These are phyloP conservation scores for Melocanna baccifera DNA, from an alignment of 176 grass and related monocot genomes.

Conservation along the genomic window DNA sequence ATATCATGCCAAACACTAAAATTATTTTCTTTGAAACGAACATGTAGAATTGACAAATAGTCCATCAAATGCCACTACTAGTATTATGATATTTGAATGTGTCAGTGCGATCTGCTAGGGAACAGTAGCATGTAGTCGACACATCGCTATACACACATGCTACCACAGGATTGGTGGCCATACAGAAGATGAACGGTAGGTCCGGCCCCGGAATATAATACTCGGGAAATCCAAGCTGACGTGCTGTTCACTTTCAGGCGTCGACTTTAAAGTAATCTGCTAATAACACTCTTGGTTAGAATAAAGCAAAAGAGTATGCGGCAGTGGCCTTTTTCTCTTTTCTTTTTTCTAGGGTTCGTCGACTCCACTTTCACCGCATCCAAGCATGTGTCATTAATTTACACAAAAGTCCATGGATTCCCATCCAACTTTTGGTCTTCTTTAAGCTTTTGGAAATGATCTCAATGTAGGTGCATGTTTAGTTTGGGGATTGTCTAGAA, in stretches of 20 bases:
- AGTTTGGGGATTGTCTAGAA: neutral
- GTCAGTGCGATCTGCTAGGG: neutral
- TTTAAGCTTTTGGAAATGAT: constrained; percentile 37
- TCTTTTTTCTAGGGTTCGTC: constrained; percentile 25
- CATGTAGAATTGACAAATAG: neutral
- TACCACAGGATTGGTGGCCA: neutral
- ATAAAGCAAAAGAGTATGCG: constrained; percentile 38
- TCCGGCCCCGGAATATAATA: neutral
- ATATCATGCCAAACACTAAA: neutral
- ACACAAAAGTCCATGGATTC: constrained; percentile 32
- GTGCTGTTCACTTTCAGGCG: constrained; percentile 24
- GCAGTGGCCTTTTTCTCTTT: neutral
- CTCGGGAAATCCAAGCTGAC: constrained; percentile 8
- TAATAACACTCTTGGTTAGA: neutral
- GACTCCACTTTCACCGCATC: constrained; percentile 32
- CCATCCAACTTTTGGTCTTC: constrained; percentile 24
- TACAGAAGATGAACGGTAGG: neutral
- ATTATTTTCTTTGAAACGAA: neutral
- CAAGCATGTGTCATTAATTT: constrained; percentile 20
- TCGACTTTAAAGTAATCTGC: constrained; percentile 15
- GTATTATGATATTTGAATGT: neutral
- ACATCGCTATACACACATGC: neutral
- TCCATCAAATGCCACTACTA: neutral
- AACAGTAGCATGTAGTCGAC: neutral
- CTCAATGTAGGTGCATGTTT: constrained; percentile 9